A percentile compares a stretch with the other conserved stretches of the same genome.
Evolutionary conservation across 805 yeast species (phyloP).

Genomic region (Lipomyces starkeyi): DNA sequence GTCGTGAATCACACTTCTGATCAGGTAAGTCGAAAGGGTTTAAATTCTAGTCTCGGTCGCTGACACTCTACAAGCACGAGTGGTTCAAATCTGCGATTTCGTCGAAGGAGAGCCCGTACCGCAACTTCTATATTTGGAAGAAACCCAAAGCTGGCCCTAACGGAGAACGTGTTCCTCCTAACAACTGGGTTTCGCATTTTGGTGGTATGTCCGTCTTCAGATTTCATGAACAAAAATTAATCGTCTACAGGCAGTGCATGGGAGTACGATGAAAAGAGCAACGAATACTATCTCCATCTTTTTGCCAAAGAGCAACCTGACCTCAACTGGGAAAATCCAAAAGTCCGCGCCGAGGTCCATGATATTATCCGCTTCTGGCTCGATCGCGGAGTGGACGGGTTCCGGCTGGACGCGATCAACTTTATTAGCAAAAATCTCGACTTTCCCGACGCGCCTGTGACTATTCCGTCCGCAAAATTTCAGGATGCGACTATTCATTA

Average conservation of each 20-base stretch:
- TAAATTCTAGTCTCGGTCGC: not conserved
- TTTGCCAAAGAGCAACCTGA: conserved; percentile 68
- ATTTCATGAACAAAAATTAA: too few species aligned
- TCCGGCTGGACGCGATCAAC: conserved; percentile 63
- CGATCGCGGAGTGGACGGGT: conserved; percentile 63
- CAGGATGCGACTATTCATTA: conserved; percentile 51
- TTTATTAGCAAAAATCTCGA: conserved; percentile 57
- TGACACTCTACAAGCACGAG: conserved; percentile 52
- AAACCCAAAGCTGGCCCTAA: conserved; percentile 51
- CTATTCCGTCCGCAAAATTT: conserved; percentile 48
- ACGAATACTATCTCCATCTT: conserved; percentile 61
- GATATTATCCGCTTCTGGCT: conserved; percentile 65
- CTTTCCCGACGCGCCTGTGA: conserved; percentile 58
- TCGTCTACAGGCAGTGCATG: conserved; percentile 52
- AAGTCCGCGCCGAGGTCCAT: conserved; percentile 51
- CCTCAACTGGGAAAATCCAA: conserved; percentile 64
- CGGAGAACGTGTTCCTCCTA: conserved; percentile 62
- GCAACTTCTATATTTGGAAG: conserved; percentile 69
- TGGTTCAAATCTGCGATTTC: conserved; percentile 65
- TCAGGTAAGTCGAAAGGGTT: not conserved
- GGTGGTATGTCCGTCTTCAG: too few species aligned
- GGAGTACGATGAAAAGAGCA: conserved; percentile 59
- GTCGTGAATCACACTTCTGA: conserved; percentile 65
- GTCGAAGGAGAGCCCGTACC: conserved; percentile 58
- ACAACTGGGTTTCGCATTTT: conserved; percentile 62